These are phyloP conservation scores for Collybia mongolica DNA, from an alignment of 768 basidiomycete species.

Conservation along the genomic window DNA sequence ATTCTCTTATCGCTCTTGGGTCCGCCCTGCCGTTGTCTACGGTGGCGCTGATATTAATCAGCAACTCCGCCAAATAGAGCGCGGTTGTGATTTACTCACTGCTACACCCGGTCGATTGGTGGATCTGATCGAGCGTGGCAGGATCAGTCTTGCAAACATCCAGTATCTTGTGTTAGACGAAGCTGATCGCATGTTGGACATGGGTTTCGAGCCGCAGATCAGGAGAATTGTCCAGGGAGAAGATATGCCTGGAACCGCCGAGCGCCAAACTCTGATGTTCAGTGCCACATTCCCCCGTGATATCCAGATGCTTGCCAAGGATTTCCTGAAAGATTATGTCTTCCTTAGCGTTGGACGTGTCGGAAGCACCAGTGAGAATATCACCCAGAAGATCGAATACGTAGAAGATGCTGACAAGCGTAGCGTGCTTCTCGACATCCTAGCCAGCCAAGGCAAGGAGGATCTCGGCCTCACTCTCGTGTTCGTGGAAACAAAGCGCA, in stretches of 20 bases:
- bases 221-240: constrained; percentile 96
- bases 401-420: constrained; percentile 98
- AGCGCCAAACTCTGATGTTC: constrained; percentile 99
- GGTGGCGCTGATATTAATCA: constrained; percentile 98
- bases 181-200: constrained; percentile 99
- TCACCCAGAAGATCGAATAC: constrained; percentile 98
- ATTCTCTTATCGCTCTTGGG: constrained; percentile 99
- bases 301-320: constrained; percentile 94
- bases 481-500: constrained; percentile 99
- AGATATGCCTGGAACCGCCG: constrained; percentile 92
- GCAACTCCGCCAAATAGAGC: constrained; percentile 92
- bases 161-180: constrained; percentile 98
- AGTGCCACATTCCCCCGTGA: constrained; percentile 99
- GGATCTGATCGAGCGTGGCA: constrained; percentile 96
- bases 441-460: constrained; percentile 70
- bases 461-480: constrained; percentile 81
- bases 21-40: constrained; percentile 97
- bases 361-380: constrained; percentile 98
- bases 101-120: constrained; percentile 98
- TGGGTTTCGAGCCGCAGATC: constrained; percentile 99
- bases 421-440: constrained; percentile 92
- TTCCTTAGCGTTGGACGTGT: constrained; percentile 99
- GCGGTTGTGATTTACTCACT: constrained; percentile 94
- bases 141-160: constrained; percentile 95
- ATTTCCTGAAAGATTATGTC: constrained; percentile 98